Base-by-base conservation (phyloP, 371 early-diverging fungal species). In the Mucor ambiguus region DNA sequence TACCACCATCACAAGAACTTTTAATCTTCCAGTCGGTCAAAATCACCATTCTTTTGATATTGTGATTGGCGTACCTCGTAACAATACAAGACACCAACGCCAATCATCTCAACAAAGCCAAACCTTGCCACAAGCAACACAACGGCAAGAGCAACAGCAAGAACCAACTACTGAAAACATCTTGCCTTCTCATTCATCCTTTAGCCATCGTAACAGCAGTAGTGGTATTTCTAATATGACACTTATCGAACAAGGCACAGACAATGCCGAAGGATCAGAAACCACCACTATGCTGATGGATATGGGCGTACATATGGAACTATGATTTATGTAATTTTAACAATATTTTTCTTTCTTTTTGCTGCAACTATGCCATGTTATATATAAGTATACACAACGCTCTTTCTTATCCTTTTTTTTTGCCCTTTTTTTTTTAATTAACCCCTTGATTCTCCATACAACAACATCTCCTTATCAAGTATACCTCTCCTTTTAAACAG, bases 291-390 rank as follows among this genome's bases (percentile, higher is more conserved):
- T 70, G 49, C 49, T 70, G 24, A 61, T 66, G 65, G 70, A 69
- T 37, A 69, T 69, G 70, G 70, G 70, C 37, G 37, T 37, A 12
- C 37, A 37, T 52, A 68, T 68, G 69, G 64, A 68, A 37, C 32
- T 70, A 33, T 70, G 37, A 70, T 54, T 58, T 20, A 28, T 49
- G 30, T 33, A 26, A 12, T 32, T 35, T 54, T 38, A 60, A 16
- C 43, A 9, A 33, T 33, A 33, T n/a, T 32, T 57, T 52, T n/a
- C 58, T 28, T 33, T 56, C 37, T 24, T 16, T 55, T 66, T 37
- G 56, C 41, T 35, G 33, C 35, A 59, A 59, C 32, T 56, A 56
- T 56, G 32, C 56, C 56, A 30, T 32, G 10, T 37, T 37, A 37
- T 37, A 37, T 37, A 37, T 37, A 37, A 2, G 14, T 37, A 37